Base-by-base conservation (phyloP, 805 yeast species). In the Allodekkera sacchari region DNA sequence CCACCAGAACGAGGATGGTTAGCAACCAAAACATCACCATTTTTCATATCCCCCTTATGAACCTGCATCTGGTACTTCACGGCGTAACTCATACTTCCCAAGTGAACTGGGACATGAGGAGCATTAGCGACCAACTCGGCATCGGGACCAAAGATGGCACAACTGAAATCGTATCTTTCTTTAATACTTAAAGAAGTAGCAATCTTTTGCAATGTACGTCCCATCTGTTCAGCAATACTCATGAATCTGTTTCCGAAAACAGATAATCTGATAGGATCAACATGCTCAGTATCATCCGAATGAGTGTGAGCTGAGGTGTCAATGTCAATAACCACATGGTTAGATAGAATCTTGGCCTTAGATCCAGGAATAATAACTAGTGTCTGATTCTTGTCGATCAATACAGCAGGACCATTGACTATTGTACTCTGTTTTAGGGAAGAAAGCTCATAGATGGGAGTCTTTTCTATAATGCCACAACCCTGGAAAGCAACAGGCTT, bases 181-280 rank as follows among this genome's bases (percentile, higher is more conserved):
- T 63, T 63, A 42, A 63, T 62, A 23, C 60, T 57, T 6, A 66
- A 56, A 31, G 61, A 53, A 9, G 63, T 58, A 6, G 64, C 48
- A 14, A 56, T 63, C 45, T 57, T 55, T 39, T 61, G 66, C 22
- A 63, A 43, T 1, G 66, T 60, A 33, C 59, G 52, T 18, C 64
- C 59, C 68, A 63, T 63, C 18, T 55, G 54, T 32, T 62, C 67
- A 9, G 71, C 71, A 43, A 65, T 63, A 9, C 67, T 55, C 66
- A 61, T 62, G 48, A 62, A 63, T 42, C 68, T 51, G 40, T 61
- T 58, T n/a, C 60, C 59, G 39, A 63, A 63, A 15, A 63, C 56
- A 1, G 66, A 54, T 28, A 63, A 38, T 36, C 55, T 59, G 23
- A 63, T 53, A 4, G 68, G 67, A 37, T 63, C 68, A 17, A 19